Evolutionary conservation across 148 eudicot species (phyloP).

Genomic region (Diospyros lotus): DNA sequence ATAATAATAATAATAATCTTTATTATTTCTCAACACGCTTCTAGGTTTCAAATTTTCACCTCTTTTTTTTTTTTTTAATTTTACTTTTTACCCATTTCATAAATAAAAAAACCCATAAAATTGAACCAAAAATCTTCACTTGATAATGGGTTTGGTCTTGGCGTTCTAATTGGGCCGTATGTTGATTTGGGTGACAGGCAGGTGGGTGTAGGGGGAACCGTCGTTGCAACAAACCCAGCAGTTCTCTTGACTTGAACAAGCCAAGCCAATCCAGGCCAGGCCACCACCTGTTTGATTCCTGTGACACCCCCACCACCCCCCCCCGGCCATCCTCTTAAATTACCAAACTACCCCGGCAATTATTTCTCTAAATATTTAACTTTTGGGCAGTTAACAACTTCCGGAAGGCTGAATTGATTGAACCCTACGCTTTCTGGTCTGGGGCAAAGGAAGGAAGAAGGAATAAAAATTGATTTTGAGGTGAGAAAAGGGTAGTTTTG

Average conservation of each 20-base stretch:
- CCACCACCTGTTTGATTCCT: not conserved
- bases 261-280: not conserved
- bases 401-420: not conserved
- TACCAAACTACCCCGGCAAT: not conserved
- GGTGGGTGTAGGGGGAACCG: not conserved
- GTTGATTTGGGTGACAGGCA: not conserved
- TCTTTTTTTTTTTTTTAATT: no score
- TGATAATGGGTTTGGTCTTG: not conserved
- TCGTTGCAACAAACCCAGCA: conserved; percentile 22
- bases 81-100: no score
- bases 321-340: not conserved
- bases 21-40: not conserved
- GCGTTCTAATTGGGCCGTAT: not conserved
- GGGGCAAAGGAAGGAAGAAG: not conserved
- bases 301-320: no score
- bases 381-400: not conserved
- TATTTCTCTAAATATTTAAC: not conserved
- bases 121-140: no score
- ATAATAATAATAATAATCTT: not conserved
- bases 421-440: not conserved
- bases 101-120: no score
- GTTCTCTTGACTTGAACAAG: conserved; percentile 26
- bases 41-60: no score
- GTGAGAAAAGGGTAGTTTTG: not conserved
- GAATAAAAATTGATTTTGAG: not conserved